Evolutionary conservation across 2,329 filamentous ascomycete genomes (phyloP), one percentile per base, ranked within the genome.

Genomic region (Drechmeria coniospora): DNA sequence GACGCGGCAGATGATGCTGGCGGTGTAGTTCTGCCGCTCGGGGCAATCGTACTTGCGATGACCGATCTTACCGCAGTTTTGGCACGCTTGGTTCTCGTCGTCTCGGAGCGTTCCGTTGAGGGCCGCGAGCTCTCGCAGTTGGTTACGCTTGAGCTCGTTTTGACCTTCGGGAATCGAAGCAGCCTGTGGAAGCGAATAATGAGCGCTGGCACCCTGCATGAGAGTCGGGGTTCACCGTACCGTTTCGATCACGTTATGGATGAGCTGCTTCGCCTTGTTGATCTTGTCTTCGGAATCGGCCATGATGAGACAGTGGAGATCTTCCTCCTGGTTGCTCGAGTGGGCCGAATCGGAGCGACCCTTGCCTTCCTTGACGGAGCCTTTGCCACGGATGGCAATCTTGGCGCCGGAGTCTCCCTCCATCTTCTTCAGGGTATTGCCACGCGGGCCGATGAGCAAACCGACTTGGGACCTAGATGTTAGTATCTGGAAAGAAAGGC

Each of bases 371-470:
- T 98, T 98, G 54, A 98, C 90, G 46, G 90, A 98, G 53, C 90
- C 90, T 62, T 98, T 98, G 65, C 90, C 90, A 59, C 90, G 87
- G 52, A 98, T 98, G 43, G 90, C 90, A 64, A 98, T 98, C 60
- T 98, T 98, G 54, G 90, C 90, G 38, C 78, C 78, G 32, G 90
- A 98, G 61, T 98, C 86, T 49, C 78, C 74, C 57, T 98, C 90
- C 90, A 98, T 98, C 59, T 94, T 98, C 67, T 98, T 98, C 52
- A 98, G 64, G 43, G 90, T 98, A 57, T 98, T 98, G 61, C 90
- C 90, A 87, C 90, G 90, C 61, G 90, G 90, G 61, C 90, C 90
- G 75, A 98, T 98, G 59, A 98, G 84, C 72, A 98, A 77, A 61
- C 90, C 90, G 74, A 98, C 90, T 98, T 93, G 75, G 79, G 79